Evolutionary conservation across 495 filamentous ascomycete species (phyloP).

Genomic region (Neurospora discreta): DNA sequence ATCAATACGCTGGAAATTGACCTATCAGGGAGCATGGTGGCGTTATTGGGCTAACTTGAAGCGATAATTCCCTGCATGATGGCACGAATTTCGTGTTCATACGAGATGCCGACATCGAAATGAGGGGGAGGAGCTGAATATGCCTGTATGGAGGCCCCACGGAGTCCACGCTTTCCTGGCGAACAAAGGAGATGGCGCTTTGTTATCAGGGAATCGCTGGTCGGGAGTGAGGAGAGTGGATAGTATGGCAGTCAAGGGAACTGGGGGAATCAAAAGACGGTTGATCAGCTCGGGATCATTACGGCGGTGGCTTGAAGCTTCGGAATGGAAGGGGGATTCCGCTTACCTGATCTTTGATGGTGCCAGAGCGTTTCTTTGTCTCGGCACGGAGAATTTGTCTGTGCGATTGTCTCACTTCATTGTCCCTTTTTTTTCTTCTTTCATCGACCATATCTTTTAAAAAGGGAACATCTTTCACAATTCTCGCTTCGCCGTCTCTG

Average conservation of each 20-base stretch:
- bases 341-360: neutral
- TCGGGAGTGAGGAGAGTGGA: neutral
- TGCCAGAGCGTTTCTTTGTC: neutral
- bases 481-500: neutral
- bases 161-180: neutral
- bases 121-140: neutral
- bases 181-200: neutral
- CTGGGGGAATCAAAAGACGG: neutral
- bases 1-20: neutral
- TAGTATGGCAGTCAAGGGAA: neutral
- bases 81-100: neutral
- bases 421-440: too few relatives aligned
- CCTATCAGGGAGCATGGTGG: neutral
- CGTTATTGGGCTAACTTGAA: neutral
- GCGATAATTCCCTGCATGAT: neutral
- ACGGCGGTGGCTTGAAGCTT: neutral
- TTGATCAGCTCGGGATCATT: neutral
- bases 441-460: too few relatives aligned
- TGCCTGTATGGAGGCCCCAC: neutral
- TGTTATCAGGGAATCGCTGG: neutral
- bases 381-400: neutral
- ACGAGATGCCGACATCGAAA: neutral
- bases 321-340: neutral
- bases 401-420: neutral
- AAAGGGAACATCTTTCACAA: neutral